Evolutionary conservation across 2,329 filamentous ascomycete species (phyloP).

Genomic region (Beauveria caledonica): DNA sequence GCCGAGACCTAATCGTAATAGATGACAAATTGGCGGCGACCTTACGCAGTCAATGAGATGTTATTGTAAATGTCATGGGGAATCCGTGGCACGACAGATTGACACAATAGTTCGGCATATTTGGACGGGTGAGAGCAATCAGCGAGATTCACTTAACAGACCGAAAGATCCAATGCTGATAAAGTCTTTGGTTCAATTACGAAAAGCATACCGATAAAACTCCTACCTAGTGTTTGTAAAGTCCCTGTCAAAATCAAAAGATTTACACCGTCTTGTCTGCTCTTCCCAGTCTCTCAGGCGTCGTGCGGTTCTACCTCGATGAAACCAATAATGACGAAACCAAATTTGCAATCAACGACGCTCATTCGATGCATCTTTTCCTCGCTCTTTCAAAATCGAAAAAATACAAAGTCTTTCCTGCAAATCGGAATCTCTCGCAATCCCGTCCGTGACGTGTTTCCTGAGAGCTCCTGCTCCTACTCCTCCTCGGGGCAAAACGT

Average conservation of each 20-base stretch:
- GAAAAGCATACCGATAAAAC: constrained; percentile 14
- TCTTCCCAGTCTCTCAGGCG: not conserved
- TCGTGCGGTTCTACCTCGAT: not conserved
- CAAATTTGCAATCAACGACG: constrained; percentile 2
- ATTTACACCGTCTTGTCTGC: not conserved
- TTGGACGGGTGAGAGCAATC: not conserved
- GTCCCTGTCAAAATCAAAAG: constrained; percentile 9
- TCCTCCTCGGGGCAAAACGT: constrained; percentile 3
- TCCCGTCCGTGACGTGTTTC: not conserved
- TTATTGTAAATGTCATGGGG: not conserved
- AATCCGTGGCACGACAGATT: not conserved
- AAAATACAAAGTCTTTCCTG: not conserved
- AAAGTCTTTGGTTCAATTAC: constrained; percentile 11
- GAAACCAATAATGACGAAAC: constrained; percentile 2
- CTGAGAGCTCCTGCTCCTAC: not conserved
- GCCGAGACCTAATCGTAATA: not conserved
- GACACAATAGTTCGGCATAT: not conserved
- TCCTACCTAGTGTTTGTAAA: constrained; percentile 13
- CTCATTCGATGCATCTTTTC: not conserved
- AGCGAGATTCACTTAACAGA: not conserved
- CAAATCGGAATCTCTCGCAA: not conserved
- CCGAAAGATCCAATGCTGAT: not conserved
- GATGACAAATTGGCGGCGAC: not conserved
- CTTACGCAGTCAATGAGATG: not conserved
- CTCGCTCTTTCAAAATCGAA: not conserved